phyloP scores from a whole-genome alignment of 2,329 filamentous ascomycete genomes.

The Aspergillus pseudoterreus region DNA sequence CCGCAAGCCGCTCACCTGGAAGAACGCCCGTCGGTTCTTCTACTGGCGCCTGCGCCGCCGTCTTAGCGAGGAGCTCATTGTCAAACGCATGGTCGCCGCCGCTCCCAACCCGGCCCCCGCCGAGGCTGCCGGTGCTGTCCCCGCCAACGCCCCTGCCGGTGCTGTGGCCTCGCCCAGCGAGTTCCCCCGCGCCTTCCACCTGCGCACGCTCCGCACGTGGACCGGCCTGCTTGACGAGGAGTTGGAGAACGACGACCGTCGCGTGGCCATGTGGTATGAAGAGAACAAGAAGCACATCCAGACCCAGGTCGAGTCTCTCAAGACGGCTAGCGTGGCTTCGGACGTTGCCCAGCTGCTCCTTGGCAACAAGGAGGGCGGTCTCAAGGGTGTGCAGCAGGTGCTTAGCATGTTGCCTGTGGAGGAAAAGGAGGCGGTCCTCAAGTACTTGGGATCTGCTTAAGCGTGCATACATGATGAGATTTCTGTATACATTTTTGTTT shows the following conservation, averaged over 20 bases:
- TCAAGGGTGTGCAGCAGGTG: slow-evolving; percentile 83
- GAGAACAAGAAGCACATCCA: slow-evolving; percentile 80
- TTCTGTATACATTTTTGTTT: neutral
- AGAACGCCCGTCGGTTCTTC: slow-evolving; percentile 91
- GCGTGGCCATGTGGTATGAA: slow-evolving; percentile 93
- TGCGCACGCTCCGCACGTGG: slow-evolving; percentile 79
- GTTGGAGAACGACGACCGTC: slow-evolving; percentile 74
- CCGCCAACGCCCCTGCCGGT: slow-evolving; percentile 32
- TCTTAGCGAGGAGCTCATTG: slow-evolving; percentile 94
- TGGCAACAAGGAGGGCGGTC: slow-evolving; percentile 63
- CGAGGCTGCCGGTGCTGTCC: slow-evolving; percentile 41
- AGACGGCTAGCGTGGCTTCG: slow-evolving; percentile 66
- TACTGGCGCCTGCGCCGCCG: slow-evolving; percentile 98
- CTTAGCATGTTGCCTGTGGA: slow-evolving; percentile 80
- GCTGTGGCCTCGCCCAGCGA: slow-evolving; percentile 28
- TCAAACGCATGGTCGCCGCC: slow-evolving; percentile 72
- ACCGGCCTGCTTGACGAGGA: slow-evolving; percentile 63
- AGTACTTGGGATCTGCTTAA: slow-evolving; percentile 40
- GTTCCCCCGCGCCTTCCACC: slow-evolving; percentile 60
- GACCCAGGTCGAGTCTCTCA: slow-evolving; percentile 79
- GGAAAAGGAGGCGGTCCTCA: slow-evolving; percentile 81
- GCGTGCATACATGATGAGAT: neutral
- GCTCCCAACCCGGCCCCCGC: slow-evolving; percentile 35
- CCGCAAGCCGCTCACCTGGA: slow-evolving; percentile 78
- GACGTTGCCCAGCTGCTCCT: slow-evolving; percentile 68